Evolutionary conservation across 1,284 basidiomycete species (phyloP).

Genomic region (Boletus semigastroideus): DNA sequence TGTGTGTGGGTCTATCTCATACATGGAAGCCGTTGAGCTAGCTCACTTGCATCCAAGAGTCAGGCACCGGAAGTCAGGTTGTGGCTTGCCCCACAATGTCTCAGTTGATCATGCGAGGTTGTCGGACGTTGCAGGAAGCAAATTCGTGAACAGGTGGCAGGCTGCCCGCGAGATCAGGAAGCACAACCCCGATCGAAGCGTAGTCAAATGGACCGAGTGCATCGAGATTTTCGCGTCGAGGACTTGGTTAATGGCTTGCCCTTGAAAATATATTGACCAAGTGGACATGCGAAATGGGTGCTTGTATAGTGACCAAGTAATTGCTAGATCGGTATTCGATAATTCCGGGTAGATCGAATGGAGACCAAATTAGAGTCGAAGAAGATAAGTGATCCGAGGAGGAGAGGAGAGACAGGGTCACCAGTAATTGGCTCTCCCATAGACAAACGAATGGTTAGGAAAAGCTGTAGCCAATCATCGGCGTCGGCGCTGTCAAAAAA

Average conservation of each 20-base stretch:
- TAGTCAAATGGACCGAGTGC: not conserved
- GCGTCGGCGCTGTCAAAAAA: constrained; percentile 10
- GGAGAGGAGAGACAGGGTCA: constrained; percentile 2
- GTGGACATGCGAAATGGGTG: not conserved
- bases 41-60: not conserved
- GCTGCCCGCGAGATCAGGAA: constrained; percentile 11
- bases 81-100: constrained; percentile 7
- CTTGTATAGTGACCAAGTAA: not conserved
- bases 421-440: not conserved
- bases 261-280: not conserved
- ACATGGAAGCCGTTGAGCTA: not conserved
- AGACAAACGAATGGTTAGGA: not conserved
- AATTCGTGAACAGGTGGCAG: not conserved
- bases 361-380: not conserved
- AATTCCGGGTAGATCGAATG: not conserved
- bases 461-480: not conserved
- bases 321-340: not conserved
- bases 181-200: not conserved
- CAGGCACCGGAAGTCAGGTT: constrained; percentile 3
- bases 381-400: not conserved
- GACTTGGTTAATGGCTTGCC: not conserved
- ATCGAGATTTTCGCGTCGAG: constrained; percentile 4
- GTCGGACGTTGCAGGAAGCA: constrained; percentile 6
- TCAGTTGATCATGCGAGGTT: constrained; percentile 4
- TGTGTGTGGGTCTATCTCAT: not conserved